phyloP scores from a whole-genome alignment of 352 stramenopile genomes.

The Pythium utonaiense region DNA sequence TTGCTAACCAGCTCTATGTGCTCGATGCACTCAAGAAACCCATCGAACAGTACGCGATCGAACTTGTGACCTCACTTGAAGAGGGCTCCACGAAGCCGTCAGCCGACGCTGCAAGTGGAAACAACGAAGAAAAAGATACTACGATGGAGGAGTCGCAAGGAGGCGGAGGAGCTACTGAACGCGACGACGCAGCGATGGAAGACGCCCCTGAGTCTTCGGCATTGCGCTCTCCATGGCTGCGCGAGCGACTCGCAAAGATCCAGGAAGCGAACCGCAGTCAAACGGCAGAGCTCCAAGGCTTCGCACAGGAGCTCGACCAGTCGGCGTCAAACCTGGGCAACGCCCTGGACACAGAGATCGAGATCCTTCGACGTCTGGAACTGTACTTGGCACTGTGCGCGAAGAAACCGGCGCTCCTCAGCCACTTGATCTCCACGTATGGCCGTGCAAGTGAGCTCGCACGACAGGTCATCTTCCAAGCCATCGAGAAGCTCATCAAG shows the following conservation, averaged over 20 bases:
- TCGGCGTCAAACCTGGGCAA: slow-evolving; percentile 12
- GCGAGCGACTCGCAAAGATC: slow-evolving; percentile 12
- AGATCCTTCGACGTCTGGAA: slow-evolving; percentile 68
- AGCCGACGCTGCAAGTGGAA: background rate
- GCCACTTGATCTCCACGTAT: slow-evolving; percentile 58
- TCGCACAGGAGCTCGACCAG: slow-evolving; percentile 31
- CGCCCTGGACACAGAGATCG: slow-evolving; percentile 38
- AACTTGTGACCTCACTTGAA: slow-evolving; percentile 53
- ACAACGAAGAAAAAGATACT: slow-evolving; percentile 29
- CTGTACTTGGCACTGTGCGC: slow-evolving; percentile 69
- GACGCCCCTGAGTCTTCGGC: background rate
- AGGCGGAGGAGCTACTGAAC: background rate
- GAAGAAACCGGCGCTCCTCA: slow-evolving; percentile 66
- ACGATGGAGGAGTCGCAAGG: slow-evolving; percentile 20
- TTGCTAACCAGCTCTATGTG: slow-evolving; percentile 76
- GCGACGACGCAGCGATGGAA: background rate
- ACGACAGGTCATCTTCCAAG: slow-evolving; percentile 65
- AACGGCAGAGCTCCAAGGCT: slow-evolving; percentile 33
- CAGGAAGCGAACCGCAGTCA: slow-evolving; percentile 7
- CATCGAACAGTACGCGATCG: slow-evolving; percentile 63
- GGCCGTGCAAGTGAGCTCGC: slow-evolving; percentile 52
- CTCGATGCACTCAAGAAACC: slow-evolving; percentile 43
- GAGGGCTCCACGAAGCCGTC: background rate
- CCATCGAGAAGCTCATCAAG: slow-evolving; percentile 85
- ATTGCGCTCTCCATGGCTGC: slow-evolving; percentile 14